A percentile compares a stretch with the other conserved stretches of the same genome.
phyloP scores from a whole-genome alignment of 2,329 filamentous ascomycete species.

The Orbilia ellipsospora region DNA sequence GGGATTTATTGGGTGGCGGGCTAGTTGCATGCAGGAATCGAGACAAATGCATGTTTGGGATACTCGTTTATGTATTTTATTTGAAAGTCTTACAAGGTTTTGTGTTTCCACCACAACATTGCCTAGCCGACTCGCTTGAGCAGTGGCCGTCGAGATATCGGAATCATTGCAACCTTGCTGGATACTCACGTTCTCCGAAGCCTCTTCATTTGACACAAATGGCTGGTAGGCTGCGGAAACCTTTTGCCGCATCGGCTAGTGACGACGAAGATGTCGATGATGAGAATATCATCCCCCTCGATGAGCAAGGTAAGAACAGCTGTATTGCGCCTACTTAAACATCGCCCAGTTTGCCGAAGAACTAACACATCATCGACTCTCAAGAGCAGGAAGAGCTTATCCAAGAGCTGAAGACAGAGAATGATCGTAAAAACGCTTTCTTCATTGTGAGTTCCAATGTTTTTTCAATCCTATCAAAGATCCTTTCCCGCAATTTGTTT shows the following conservation, averaged over 20 bases:
- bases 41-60: no score
- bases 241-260: conserved; percentile 10
- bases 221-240: conserved; percentile 33
- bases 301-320: conserved; percentile 44
- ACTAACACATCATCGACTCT: neutral
- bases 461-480: neutral
- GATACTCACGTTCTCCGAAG: no score
- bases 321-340: neutral
- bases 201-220: conserved; percentile 1
- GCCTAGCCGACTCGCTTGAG: no score
- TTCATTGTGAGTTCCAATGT: conserved; percentile 39
- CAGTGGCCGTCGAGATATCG: no score
- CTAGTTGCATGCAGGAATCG: no score
- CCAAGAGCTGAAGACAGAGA: conserved; percentile 43
- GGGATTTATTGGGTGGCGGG: no score
- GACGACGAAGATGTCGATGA: conserved; percentile 18
- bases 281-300: conserved; percentile 32
- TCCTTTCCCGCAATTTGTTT: neutral
- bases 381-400: conserved; percentile 51
- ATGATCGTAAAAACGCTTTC: conserved; percentile 51
- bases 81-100: no score
- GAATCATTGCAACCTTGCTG: no score
- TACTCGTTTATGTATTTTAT: no score
- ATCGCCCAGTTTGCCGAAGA: conserved; percentile 4
- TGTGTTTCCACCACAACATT: no score